Base-by-base conservation (phyloP, 306 rosid genomes). In the Hippophae rhamnoides region DNA sequence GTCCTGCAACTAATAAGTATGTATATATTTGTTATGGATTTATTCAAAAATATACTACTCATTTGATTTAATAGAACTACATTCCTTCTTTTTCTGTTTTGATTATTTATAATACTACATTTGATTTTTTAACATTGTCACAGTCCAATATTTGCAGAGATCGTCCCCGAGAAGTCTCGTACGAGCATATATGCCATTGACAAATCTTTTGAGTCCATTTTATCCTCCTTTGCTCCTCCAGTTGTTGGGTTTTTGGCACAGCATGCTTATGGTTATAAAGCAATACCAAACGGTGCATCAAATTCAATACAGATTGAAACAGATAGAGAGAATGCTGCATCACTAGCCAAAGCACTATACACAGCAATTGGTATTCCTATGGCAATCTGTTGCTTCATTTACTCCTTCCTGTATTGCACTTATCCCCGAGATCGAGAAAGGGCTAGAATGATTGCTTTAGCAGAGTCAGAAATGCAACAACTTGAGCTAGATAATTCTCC, bases 71-170 rank as follows among this genome's bases (percentile, higher is more conserved):
- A 49, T 13, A 49, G 8, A 49, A 49, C 14, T 46, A 46, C 5
- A 12, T 13, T 9, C 14, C 26, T 9, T 5, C 14, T 49, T 49
- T 49, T 5, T 5, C 14, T 49, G 12, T 49, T 5, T 49, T 49
- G 53, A 9, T 12, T 7, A 6, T 5, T 26, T 52, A 57, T 60
- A 61, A 59, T 55, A 48, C 38, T 31, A 31, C 3, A 31, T 31
- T 31, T 31, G 2, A 31, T 31, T 31, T 42, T 43, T 59, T 41
- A 77, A 13, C 23, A 27, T 8, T 66, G 56, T 78, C 58, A 60
- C 88, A 86, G 97, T 74, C 97, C 95, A 57, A 90, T 90, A 82
- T 90, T 90, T 84, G 97, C 97, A 75, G 95, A 90, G 78, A 86
- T 86, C 66, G 94, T 90, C 25, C 89, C 90, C 25, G 86, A 90